A percentile compares a stretch with the other conserved stretches of the same genome.
These are phyloP conservation scores for Kwoniella bestiolae DNA, from an alignment of 768 basidiomycete species.

Conservation along the genomic window DNA sequence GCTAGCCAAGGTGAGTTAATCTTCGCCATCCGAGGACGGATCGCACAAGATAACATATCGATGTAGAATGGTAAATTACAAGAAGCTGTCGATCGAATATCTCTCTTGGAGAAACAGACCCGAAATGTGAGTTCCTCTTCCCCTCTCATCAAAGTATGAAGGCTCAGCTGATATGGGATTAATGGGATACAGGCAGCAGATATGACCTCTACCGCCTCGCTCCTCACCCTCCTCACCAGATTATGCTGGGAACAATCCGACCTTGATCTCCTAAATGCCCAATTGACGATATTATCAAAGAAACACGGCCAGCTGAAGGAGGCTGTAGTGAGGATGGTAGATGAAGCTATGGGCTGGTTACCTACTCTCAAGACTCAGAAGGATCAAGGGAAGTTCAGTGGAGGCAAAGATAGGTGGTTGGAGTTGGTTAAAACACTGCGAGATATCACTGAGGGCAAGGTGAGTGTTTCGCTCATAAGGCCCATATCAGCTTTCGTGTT, in stretches of 20 bases:
- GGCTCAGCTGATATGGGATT: background rate
- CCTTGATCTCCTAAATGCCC: slow-evolving; percentile 70
- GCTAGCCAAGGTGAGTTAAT: slow-evolving; percentile 68
- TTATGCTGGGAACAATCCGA: slow-evolving; percentile 75
- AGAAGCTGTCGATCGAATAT: slow-evolving; percentile 86
- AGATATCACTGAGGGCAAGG: slow-evolving; percentile 95
- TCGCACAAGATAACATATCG: slow-evolving; percentile 8
- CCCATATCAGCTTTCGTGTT: too few species aligned
- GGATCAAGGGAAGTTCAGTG: slow-evolving; percentile 66
- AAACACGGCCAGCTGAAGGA: slow-evolving; percentile 97
- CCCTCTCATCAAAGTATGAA: background rate
- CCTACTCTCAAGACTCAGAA: slow-evolving; percentile 73
- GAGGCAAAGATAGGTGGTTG: slow-evolving; percentile 60
- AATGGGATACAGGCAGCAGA: slow-evolving; percentile 76
- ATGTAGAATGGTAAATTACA: slow-evolving; percentile 76
- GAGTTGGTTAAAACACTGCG: slow-evolving; percentile 87
- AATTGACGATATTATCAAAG: slow-evolving; percentile 70
- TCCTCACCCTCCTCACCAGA: slow-evolving; percentile 74
- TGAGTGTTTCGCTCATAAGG: slow-evolving; percentile 58
- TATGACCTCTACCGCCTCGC: slow-evolving; percentile 82
- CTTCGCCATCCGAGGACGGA: background rate
- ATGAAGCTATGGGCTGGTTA: slow-evolving; percentile 79
- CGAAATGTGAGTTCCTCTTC: slow-evolving; percentile 71
- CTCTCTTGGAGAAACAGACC: slow-evolving; percentile 90
- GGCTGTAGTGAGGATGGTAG: slow-evolving; percentile 87